Percentiles rank a stretch among this genome's conserved stretches.
Conservation (phyloP, 495 filamentous ascomycete species). For the Trichoderma virens region DNA sequence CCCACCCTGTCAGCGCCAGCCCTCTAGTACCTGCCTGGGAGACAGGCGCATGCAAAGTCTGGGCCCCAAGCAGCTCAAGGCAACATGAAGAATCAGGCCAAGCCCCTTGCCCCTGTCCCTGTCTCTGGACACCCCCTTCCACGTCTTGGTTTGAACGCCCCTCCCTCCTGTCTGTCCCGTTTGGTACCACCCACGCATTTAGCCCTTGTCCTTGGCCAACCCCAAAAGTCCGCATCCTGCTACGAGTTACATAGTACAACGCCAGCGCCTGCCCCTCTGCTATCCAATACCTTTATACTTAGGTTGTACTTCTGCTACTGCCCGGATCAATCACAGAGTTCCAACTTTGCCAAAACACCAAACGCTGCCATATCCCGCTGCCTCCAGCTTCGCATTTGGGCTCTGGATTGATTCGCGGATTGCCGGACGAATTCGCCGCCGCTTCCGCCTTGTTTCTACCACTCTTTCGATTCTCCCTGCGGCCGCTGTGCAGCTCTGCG, state of each 20-base stretch:
- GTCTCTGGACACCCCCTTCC: background rate
- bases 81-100: background rate
- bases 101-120: background rate
- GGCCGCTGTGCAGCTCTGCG: background rate
- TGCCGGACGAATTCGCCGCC: background rate
- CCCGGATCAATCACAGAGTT: background rate
- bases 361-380: background rate
- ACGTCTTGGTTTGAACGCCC: background rate
- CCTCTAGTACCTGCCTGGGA: background rate
- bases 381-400: background rate
- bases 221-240: constrained; percentile 4
- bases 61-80: background rate
- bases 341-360: background rate
- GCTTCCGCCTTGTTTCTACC: background rate
- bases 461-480: background rate
- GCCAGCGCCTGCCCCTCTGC: constrained; percentile 6
- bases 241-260: background rate
- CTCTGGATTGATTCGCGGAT: background rate
- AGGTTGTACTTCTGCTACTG: background rate
- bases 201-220: background rate
- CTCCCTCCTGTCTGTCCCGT: background rate
- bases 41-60: too few species aligned
- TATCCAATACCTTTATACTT: too few species aligned
- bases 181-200: background rate
- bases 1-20: constrained; percentile 6